Conservation (phyloP, 768 basidiomycete genomes). For the Termitomyces sp. region DNA sequence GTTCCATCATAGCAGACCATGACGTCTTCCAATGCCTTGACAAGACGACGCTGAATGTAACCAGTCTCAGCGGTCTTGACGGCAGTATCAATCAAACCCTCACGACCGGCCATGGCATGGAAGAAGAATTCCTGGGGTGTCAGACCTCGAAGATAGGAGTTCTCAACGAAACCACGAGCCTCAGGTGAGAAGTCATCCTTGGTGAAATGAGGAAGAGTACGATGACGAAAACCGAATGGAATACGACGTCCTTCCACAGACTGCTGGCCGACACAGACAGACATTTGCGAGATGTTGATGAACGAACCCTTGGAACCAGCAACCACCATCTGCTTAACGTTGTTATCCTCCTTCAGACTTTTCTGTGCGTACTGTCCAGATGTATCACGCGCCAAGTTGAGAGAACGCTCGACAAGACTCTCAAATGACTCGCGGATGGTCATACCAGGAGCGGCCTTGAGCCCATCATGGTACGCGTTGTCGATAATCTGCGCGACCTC, state of each 20-base stretch:
- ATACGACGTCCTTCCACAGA: constrained; percentile 97
- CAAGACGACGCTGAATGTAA: constrained; percentile 96
- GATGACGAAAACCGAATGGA: constrained; percentile 96
- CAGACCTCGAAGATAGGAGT: constrained; percentile 92
- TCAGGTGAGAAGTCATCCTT: constrained; percentile 99
- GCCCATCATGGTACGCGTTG: constrained; percentile 76
- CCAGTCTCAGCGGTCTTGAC: constrained; percentile 99
- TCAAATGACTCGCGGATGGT: constrained; percentile 99
- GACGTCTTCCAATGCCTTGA: constrained; percentile 97
- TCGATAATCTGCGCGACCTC: constrained; percentile 77
- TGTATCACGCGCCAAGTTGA: constrained; percentile 92
- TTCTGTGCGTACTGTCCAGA: constrained; percentile 97
- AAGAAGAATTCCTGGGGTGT: constrained; percentile 99
- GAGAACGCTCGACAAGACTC: constrained; percentile 81
- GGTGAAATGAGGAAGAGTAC: constrained; percentile 93
- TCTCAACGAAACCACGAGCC: constrained; percentile 97
- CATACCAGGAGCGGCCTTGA: constrained; percentile 95
- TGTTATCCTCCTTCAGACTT: constrained; percentile 97
- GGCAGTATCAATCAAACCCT: constrained; percentile 98
- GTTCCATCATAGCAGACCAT: constrained; percentile 98
- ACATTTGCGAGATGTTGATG: constrained; percentile 99
- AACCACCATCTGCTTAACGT: constrained; percentile 99
- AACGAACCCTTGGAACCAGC: constrained; percentile 98
- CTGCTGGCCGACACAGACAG: constrained; percentile 98
- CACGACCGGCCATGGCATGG: constrained; percentile 99